Evolutionary conservation across 306 rosid species (phyloP), one percentile per base, ranked within the genome.

Genomic region (Pterocarpus santalinus): DNA sequence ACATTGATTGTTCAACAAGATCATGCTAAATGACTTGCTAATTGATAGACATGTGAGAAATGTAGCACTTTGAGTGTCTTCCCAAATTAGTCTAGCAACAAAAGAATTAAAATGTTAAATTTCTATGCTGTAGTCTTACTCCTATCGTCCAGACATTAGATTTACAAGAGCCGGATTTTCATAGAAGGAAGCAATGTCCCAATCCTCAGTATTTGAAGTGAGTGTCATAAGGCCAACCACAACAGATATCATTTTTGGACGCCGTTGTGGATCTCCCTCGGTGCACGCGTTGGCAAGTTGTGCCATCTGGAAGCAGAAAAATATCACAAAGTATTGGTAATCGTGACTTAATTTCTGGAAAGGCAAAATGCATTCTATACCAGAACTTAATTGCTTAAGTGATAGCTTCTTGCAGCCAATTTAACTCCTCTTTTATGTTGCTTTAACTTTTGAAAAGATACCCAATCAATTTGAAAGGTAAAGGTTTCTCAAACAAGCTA

Each of bases 221-320:
- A 95, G 91, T 76, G 92, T 91, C 91, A 90, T 88, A 8, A 95
- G 90, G 36, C 93, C 97, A 76, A 95, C 97, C 72, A 95, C 97
- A 41, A 95, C 86, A 7, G 92, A 91, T 73, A 95, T 90, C 99
- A 92, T 95, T 72, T 88, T 93, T 28, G 97, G 97, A 7, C 99
- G 95, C 56, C 83, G 55, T 1, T 87, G 88, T 39, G 93, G 94
- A 56, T 91, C 89, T 22, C 78, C 88, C 51, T 89, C 84, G 4
- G 97, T 93, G 60, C 99, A 95, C 2, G 90, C 95, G 70, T 80
- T 91, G 16, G 88, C 99, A 13, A 95, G 94, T 65, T 87, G 92
- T 32, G 94, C 92, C 90, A 93, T 74, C 99, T 95, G 93, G 88
- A 85, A 65, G 52, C 38, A 58, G 69, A 71, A 81, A 60, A 75